Percentiles rank a stretch among this genome's conserved stretches.
Evolutionary conservation across 805 yeast species (phyloP).

Genomic region (Cyberlindnera lachancei): DNA sequence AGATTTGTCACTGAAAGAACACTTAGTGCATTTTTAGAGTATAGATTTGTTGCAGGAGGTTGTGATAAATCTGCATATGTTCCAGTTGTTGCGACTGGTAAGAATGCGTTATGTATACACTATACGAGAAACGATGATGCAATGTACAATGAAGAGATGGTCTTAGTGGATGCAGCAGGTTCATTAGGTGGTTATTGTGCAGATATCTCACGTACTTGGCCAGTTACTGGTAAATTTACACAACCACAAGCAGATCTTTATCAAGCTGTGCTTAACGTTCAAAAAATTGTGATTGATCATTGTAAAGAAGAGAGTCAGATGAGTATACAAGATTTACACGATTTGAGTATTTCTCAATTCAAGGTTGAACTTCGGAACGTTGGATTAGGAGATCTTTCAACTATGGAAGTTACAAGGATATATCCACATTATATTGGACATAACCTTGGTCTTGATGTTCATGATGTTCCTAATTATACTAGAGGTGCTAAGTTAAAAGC

Average conservation of each 20-base stretch:
- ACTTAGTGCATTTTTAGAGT: conserved; percentile 72
- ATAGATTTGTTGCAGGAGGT: conserved; percentile 77
- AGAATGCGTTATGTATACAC: conserved; percentile 85
- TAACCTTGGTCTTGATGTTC: conserved; percentile 87
- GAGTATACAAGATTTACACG: conserved; percentile 72
- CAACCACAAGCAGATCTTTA: conserved; percentile 80
- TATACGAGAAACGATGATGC: conserved; percentile 88
- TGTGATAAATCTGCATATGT: conserved; percentile 86
- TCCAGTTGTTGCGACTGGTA: conserved; percentile 95
- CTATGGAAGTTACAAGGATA: conserved; percentile 44
- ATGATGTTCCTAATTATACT: conserved; percentile 65
- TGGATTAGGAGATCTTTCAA: conserved; percentile 52
- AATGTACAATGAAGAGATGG: conserved; percentile 69
- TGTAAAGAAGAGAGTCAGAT: conserved; percentile 48
- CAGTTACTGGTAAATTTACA: conserved; percentile 66
- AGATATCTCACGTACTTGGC: conserved; percentile 97
- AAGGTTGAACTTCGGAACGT: conserved; percentile 59
- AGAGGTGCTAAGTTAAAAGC: conserved; percentile 43
- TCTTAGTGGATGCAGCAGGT: conserved; percentile 94
- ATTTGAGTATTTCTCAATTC: conserved; percentile 51
- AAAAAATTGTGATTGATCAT: conserved; percentile 65
- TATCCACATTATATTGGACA: conserved; percentile 97
- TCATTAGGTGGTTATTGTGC: conserved; percentile 89
- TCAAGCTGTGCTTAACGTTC: conserved; percentile 79
- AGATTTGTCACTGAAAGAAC: conserved; percentile 68